phyloP scores from a whole-genome alignment of 306 rosid species.

The Phaseolus lunatus region DNA sequence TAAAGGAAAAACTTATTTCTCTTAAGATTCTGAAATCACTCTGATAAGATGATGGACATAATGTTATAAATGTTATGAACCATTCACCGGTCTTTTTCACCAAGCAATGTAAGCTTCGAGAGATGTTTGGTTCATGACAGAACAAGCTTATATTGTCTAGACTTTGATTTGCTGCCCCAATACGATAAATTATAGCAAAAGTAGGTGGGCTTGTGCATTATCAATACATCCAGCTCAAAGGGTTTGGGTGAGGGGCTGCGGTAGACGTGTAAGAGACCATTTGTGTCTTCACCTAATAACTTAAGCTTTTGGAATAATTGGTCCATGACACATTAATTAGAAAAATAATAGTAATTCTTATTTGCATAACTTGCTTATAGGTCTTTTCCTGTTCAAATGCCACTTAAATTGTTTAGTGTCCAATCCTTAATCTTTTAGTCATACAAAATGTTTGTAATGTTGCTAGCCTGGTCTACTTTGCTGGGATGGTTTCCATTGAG shows the following conservation, averaged over 20 bases:
- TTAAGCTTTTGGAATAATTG: constrained; percentile 6
- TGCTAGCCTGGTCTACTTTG: constrained; percentile 26
- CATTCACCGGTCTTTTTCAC: not conserved
- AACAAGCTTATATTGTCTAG: not conserved
- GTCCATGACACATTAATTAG: constrained; percentile 1
- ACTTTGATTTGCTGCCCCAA: not conserved
- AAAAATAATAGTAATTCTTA: constrained; percentile 18
- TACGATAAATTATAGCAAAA: not conserved
- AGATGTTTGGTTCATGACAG: not conserved
- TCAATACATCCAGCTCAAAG: not conserved
- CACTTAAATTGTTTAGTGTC: not conserved
- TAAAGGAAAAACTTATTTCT: not conserved
- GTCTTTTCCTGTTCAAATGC: not conserved
- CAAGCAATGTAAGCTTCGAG: not conserved
- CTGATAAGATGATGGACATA: constrained; percentile 6
- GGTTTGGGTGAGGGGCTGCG: not conserved
- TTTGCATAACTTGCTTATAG: not conserved
- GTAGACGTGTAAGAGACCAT: not conserved
- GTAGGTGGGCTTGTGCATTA: not conserved
- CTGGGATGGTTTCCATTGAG: constrained; percentile 8
- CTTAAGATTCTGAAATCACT: not conserved
- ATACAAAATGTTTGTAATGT: constrained; percentile 1
- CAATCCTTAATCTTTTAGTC: constrained; percentile 25
- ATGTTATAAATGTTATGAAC: not conserved
- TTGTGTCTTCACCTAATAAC: not conserved